Conservation (phyloP, 1,284 basidiomycete genomes). For the Fistulinella cinereoalba region DNA sequence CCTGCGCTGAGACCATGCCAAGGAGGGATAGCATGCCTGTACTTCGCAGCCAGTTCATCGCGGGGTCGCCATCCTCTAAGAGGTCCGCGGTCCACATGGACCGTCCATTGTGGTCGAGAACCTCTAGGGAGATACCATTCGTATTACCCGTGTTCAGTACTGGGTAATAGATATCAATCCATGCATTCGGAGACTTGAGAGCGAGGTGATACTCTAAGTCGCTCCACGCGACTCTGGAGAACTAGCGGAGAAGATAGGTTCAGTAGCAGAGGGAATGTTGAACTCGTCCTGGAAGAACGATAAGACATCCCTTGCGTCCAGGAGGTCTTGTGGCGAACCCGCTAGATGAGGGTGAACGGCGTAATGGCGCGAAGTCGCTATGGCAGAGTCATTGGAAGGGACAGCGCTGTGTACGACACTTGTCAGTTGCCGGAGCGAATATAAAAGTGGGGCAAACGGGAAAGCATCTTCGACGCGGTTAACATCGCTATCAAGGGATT, state of each 20-base stretch:
- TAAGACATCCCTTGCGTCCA: conserved; percentile 63
- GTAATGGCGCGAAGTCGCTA: conserved; percentile 50
- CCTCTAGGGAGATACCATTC: conserved; percentile 57
- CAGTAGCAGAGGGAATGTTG: conserved; percentile 42
- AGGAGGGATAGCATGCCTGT: conserved; percentile 55
- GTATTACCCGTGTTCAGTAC: conserved; percentile 68
- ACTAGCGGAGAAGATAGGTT: conserved; percentile 66
- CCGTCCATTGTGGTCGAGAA: conserved; percentile 54
- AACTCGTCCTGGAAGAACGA: conserved; percentile 62
- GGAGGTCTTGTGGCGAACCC: conserved; percentile 61
- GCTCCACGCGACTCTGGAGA: conserved; percentile 59
- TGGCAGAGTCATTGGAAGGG: conserved; percentile 25
- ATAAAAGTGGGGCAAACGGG: conserved; percentile 18
- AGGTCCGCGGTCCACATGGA: conserved; percentile 69
- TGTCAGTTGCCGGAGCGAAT: conserved; percentile 3
- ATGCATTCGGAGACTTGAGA: conserved; percentile 55
- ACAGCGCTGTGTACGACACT: conserved; percentile 15
- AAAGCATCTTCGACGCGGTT: conserved; percentile 23
- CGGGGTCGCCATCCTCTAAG: conserved; percentile 64
- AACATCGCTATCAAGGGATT: conserved; percentile 14
- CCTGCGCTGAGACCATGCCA: conserved; percentile 71
- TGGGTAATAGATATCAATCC: conserved; percentile 84
- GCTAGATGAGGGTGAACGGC: conserved; percentile 73
- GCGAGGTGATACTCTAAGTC: conserved; percentile 52
- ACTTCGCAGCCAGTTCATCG: conserved; percentile 62